phyloP scores from a whole-genome alignment of 495 filamentous ascomycete genomes.

The Extremus antarcticus region DNA sequence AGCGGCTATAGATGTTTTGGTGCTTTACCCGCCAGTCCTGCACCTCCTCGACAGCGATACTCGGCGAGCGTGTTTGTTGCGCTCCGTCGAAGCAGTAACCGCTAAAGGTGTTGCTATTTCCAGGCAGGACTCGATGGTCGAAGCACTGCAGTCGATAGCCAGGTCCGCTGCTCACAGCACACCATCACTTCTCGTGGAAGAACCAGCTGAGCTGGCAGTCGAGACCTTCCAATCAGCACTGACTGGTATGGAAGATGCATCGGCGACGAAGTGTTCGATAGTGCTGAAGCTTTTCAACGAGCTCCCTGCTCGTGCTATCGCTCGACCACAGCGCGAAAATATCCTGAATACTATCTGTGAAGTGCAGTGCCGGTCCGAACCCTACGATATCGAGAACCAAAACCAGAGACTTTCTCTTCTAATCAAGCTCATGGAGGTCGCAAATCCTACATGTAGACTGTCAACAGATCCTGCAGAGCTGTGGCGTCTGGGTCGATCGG shows the following conservation, averaged over 20 bases:
- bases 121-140: neutral
- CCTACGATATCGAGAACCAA: neutral
- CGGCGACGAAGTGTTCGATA: neutral
- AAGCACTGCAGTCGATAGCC: neutral
- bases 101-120: neutral
- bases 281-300: neutral
- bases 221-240: neutral
- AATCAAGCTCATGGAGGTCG: slow-evolving; percentile 6
- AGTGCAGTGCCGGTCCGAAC: neutral
- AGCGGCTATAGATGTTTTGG: neutral
- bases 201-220: neutral
- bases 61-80: neutral
- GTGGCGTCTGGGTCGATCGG: slow-evolving; percentile 5
- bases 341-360: neutral
- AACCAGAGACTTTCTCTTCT: neutral
- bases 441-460: slow-evolving; percentile 12
- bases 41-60: neutral
- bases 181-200: neutral
- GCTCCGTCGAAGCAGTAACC: neutral
- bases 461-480: neutral
- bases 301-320: neutral
- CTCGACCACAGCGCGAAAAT: slow-evolving; percentile 2
- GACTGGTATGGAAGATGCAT: neutral
- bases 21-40: neutral
- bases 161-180: neutral